These are phyloP conservation scores for Pseudotsuga menziesii DNA, from an alignment of 75 land plant genomes.

Conservation along the genomic window DNA sequence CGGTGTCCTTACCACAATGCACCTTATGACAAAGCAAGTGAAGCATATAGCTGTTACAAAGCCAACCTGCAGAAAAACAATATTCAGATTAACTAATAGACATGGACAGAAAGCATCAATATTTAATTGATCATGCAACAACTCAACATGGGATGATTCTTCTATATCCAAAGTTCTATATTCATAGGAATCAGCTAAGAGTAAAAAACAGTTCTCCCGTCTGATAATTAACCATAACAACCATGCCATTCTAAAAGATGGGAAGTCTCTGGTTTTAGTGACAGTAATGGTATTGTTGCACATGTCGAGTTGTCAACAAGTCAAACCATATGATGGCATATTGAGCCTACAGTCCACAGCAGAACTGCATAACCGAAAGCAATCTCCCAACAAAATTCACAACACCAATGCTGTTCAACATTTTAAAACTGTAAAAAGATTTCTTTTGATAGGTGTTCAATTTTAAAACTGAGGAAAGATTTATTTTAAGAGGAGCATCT, in stretches of 20 bases:
- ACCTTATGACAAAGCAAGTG: constrained; percentile 74
- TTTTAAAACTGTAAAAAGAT: no score
- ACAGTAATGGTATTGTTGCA: no score
- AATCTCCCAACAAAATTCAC: no score
- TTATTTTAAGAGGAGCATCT: no score
- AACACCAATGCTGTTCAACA: no score
- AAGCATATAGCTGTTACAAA: constrained; percentile 74
- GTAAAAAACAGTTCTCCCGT: background rate
- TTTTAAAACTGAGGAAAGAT: no score
- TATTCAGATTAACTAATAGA: background rate
- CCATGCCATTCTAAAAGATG: background rate
- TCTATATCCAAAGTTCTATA: background rate
- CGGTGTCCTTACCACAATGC: constrained; percentile 55
- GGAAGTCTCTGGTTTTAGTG: no score
- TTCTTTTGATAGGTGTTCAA: no score
- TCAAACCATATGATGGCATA: no score
- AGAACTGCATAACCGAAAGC: no score
- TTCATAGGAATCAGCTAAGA: background rate
- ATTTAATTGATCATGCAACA: background rate
- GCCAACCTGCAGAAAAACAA: constrained; percentile 53
- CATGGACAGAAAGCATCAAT: background rate
- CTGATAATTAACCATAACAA: background rate
- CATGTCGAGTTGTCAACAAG: no score
- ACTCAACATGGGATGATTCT: background rate
- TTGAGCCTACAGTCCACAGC: no score